Evolutionary conservation across 2,329 filamentous ascomycete species (phyloP), one percentile per base, ranked within the genome.

Genomic region (Beauveria medogensis): DNA sequence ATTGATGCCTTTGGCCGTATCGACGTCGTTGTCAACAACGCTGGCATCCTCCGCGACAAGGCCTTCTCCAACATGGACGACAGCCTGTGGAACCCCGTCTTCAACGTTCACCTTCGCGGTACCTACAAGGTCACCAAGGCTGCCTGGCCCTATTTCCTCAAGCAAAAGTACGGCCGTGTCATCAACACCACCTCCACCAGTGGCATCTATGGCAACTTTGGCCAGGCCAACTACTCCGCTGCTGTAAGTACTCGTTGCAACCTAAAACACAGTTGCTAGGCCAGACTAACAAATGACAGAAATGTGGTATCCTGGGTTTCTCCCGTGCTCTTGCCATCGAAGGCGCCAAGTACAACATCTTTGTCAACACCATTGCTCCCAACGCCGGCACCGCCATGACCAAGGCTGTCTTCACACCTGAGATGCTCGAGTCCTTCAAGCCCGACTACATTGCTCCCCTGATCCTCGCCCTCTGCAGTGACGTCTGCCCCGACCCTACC

Each of bases 191-290:
- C 94, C 46, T 96, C 91, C 41, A 97, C 94, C 54, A 95, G 90
- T 69, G 94, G 94, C 76, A 96, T 99, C 75, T 99, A 99, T 74
- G 94, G 94, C 68, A 99, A 97, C 83, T 99, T 99, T 73, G 94
- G 94, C 65, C 94, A 99, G 78, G 91, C 93, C 70, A 99, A 99
- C 82, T 99, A 99, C 75, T 84, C 94, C 64, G 91, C 93, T 62
- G 90, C 90, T 62, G 87, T 90, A 82, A 79, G 86, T 81, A 44
- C 2, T 28, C 5, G 12, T 1, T 22, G 14, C 8, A 10, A 22
- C 9, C 30, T n/a, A 12, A 24, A 18, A 20, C 8, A 14, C 22
- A 18, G 9, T 22, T n/a, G 10, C 22, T 26, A 20, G 18, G n/a
- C 63, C 3, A 63, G 9, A 59, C 68, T 71, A 51, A 70, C 58